Base-by-base conservation (phyloP, 2,329 filamentous ascomycete genomes). In the Plenodomus biglobosus region DNA sequence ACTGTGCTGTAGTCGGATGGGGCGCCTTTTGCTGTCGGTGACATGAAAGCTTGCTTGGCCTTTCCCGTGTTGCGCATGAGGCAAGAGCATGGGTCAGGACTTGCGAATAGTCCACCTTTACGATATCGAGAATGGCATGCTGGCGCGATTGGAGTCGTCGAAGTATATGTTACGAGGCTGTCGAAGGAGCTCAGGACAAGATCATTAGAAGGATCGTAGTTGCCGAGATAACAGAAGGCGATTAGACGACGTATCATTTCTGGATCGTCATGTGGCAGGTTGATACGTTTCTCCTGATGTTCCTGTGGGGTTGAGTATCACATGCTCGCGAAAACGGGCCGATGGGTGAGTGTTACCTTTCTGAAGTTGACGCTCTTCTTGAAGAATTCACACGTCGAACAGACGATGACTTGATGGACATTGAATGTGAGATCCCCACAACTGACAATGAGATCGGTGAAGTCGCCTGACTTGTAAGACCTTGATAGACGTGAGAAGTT, bases 201-300 rank as follows among this genome's bases (percentile, higher is more conserved):
- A 2, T 38, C 36, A 16, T 30, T 13, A n/a, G 32, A 46, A n/a
- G 58, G 54, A 13, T 57, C 55, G 16, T 62, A 64, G 32, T 61
- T 56, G n/a, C 42, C 50, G 8, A 52, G 13, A 35, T 64, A 64
- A 21, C 60, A 37, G 35, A 53, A 62, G 3, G 52, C n/a, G 8
- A 63, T 42, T 22, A 63, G 40, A 16, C 56, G 53, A 20, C 53
- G 46, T 21, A 59, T 51, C 42, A 59, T 62, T 7, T 56, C 49
- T 3, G 59, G 59, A 6, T 62, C 55, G 17, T 60, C 58, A 15
- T 57, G 50, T 3, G 48, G 50, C 22, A 62, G 43, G 20, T 56
- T n/a, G 19, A 62, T 56, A 3, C 38, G 18, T 21, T 40, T 41
- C 4, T 54, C 46, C 6, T 51, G 36, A 2, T 46, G 40, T 40